A percentile compares a stretch with the other conserved stretches of the same genome.
phyloP scores from a whole-genome alignment of 2,329 filamentous ascomycete species.

The Thelonectria rubi region DNA sequence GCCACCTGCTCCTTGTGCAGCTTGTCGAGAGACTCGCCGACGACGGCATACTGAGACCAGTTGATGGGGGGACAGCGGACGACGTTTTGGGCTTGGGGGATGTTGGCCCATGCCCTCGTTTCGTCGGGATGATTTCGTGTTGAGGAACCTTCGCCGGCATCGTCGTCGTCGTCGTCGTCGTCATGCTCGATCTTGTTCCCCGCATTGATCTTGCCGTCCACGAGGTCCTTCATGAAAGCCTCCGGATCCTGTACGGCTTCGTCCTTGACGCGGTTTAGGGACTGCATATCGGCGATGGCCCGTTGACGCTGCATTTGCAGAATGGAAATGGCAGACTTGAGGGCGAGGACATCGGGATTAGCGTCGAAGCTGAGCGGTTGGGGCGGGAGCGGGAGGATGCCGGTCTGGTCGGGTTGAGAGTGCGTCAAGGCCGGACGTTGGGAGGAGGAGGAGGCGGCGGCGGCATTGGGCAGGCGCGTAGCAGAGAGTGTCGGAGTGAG shows the following conservation, averaged over 20 bases:
- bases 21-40: constrained; percentile 80
- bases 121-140: constrained; percentile 36
- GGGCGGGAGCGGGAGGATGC: constrained; percentile 58
- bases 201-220: constrained; percentile 64
- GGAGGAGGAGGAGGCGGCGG: constrained; percentile 5
- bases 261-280: constrained; percentile 74
- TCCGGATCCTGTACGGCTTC: constrained; percentile 76
- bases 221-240: constrained; percentile 75
- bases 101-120: constrained; percentile 62
- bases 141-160: constrained; percentile 36
- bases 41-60: constrained; percentile 93
- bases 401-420: constrained; percentile 52
- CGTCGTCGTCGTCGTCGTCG: constrained; percentile 39
- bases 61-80: constrained; percentile 90
- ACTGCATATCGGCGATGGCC: constrained; percentile 77
- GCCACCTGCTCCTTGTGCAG: constrained; percentile 82
- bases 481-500: constrained; percentile 61
- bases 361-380: constrained; percentile 65
- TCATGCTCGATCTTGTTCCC: constrained; percentile 29
- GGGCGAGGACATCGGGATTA: constrained; percentile 88
- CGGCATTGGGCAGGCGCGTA: constrained; percentile 42
- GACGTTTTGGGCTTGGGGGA: constrained; percentile 83
- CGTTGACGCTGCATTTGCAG: constrained; percentile 86
- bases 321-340: constrained; percentile 85
- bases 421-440: constrained; percentile 54